phyloP scores from a whole-genome alignment of 345 rosid genomes.

The Populus simonii region DNA sequence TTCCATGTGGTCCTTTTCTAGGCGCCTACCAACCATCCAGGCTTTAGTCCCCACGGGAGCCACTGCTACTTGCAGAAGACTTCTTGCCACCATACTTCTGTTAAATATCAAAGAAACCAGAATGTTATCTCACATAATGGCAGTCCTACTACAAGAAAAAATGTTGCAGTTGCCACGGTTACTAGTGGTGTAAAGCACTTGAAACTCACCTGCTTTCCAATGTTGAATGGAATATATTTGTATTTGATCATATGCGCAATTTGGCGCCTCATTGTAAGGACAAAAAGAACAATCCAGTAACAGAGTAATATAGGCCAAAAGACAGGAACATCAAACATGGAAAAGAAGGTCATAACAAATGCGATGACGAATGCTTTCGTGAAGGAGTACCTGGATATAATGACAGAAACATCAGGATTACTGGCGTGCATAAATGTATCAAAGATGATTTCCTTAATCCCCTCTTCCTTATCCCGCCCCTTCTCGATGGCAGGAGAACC shows the following conservation, averaged over 20 bases:
- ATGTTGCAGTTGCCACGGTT: neutral
- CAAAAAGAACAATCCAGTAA: constrained; percentile 79
- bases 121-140: neutral
- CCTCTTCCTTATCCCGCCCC: too few species aligned
- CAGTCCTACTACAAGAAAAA: neutral
- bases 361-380: constrained; percentile 79
- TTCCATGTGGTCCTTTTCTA: constrained; percentile 22
- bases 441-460: neutral
- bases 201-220: constrained; percentile 74
- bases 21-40: constrained; percentile 6
- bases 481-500: too few species aligned
- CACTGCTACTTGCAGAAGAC: constrained; percentile 49
- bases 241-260: constrained; percentile 88
- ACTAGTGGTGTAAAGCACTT: neutral
- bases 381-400: constrained; percentile 65
- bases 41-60: constrained; percentile 55
- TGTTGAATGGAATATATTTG: constrained; percentile 71
- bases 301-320: constrained; percentile 88
- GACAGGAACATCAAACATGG: constrained; percentile 77
- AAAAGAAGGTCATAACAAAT: constrained; percentile 79
- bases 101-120: neutral
- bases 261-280: constrained; percentile 87
- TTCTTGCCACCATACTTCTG: constrained; percentile 59
- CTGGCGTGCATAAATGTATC: neutral
- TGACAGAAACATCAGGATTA: constrained; percentile 10